Conservation (phyloP, 352 stramenopile species). For the Phytophthora multivora region DNA sequence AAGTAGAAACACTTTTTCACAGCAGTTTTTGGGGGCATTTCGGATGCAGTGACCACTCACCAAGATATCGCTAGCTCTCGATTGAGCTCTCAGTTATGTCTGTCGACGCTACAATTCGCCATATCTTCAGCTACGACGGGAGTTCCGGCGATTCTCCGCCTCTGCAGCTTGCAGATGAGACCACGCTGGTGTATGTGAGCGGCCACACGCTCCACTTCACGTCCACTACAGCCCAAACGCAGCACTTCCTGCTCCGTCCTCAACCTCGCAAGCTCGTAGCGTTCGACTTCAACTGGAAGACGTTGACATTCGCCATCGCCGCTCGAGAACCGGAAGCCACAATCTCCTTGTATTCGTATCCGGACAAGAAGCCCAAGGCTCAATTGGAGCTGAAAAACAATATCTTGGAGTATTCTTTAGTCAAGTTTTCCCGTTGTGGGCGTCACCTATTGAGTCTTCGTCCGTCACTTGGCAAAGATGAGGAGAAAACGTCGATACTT, state of each 20-base stretch:
- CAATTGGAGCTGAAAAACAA: conserved; percentile 41
- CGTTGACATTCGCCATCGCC: conserved; percentile 57
- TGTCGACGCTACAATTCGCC: conserved; percentile 63
- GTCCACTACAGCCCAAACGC: conserved; percentile 56
- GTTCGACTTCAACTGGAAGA: conserved; percentile 72
- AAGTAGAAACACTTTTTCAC: too few species aligned
- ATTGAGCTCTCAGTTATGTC: conserved; percentile 20
- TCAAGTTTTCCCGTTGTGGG: conserved; percentile 78
- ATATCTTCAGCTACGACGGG: conserved; percentile 72
- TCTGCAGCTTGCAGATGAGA: conserved; percentile 72
- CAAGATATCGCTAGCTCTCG: conserved; percentile 16
- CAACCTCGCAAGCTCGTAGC: conserved; percentile 61
- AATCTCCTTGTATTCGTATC: conserved; percentile 74
- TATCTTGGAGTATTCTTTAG: conserved; percentile 62
- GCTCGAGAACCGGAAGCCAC: conserved; percentile 53
- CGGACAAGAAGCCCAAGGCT: conserved; percentile 74
- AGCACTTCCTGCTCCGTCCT: conserved; percentile 66
- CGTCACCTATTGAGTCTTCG: conserved; percentile 58
- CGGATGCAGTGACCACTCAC: conserved; percentile 22
- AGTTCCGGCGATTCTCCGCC: conserved; percentile 17
- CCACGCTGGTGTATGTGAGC: conserved; percentile 62
- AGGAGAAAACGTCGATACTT: conserved; percentile 25
- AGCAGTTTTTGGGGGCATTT: too few species aligned
- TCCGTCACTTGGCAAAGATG: conserved; percentile 5
- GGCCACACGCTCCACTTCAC: conserved; percentile 77